Evolutionary conservation across 176 grass and related monocot genomes (phyloP).

Genomic region (Hordeum marinum): DNA sequence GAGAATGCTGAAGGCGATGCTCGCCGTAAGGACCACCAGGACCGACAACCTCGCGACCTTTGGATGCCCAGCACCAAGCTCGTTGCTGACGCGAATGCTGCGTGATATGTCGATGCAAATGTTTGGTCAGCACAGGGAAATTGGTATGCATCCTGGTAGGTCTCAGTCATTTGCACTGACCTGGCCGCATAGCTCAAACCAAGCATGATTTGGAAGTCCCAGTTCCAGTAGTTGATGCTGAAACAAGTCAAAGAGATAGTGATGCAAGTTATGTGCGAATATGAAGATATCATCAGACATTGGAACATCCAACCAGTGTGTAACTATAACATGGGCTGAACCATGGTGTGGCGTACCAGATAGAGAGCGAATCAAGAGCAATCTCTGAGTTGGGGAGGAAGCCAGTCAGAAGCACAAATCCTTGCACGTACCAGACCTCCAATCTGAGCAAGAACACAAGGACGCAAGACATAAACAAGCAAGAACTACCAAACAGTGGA

Average conservation of each 20-base stretch:
- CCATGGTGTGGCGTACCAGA: slow-evolving; percentile 40
- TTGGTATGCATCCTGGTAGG: too few species aligned
- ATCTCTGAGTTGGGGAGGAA: slow-evolving; percentile 69
- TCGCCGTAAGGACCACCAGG: slow-evolving; percentile 48
- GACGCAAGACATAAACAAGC: neutral
- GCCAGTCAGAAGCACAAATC: slow-evolving; percentile 75
- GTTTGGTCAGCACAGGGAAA: neutral
- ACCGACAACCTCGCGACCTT: slow-evolving; percentile 58
- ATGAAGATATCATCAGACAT: neutral
- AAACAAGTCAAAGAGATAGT: neutral
- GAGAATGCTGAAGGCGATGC: slow-evolving; percentile 55
- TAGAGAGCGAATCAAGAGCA: slow-evolving; percentile 66
- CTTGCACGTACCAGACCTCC: slow-evolving; percentile 89
- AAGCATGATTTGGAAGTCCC: slow-evolving; percentile 90
- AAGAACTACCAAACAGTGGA: neutral
- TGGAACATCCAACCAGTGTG: neutral
- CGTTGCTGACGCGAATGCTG: slow-evolving; percentile 72
- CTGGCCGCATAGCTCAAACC: slow-evolving; percentile 72
- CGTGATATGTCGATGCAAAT: neutral
- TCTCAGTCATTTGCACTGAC: slow-evolving; percentile 17
- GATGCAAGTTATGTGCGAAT: neutral
- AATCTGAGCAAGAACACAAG: slow-evolving; percentile 41
- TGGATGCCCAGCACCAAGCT: slow-evolving; percentile 72
- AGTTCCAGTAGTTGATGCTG: slow-evolving; percentile 88
- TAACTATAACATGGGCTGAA: neutral